A percentile compares a stretch with the other conserved stretches of the same genome.
phyloP scores from a whole-genome alignment of 345 rosid species.

The Brassica rapa region DNA sequence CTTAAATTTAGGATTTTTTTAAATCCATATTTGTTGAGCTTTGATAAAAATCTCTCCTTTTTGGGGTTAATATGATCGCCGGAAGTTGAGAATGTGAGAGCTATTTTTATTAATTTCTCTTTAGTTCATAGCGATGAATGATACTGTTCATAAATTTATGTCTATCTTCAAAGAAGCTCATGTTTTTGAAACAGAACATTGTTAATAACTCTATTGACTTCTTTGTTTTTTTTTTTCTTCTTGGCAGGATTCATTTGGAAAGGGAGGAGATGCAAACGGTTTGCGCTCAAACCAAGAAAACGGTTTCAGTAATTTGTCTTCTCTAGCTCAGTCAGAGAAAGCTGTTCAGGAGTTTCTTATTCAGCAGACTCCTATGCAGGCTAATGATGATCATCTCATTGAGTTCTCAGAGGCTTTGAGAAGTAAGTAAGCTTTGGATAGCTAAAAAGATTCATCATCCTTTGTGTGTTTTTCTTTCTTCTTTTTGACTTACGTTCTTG shows the following conservation, averaged over 20 bases:
- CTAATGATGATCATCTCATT: constrained; percentile 80
- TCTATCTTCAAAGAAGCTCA: background rate
- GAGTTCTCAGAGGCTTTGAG: constrained; percentile 96
- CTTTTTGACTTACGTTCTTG: constrained; percentile 7
- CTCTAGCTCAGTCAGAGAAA: constrained; percentile 73
- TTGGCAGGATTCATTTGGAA: constrained; percentile 49
- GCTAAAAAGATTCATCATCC: background rate
- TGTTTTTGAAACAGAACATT: background rate
- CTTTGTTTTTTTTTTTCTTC: constrained; percentile 1
- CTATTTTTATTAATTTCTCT: background rate
- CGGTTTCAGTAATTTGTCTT: constrained; percentile 49
- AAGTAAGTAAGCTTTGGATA: constrained; percentile 54
- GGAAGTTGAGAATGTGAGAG: background rate
- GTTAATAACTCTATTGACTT: background rate
- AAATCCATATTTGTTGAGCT: background rate
- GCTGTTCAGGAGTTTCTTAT: constrained; percentile 81
- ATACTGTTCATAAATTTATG: background rate
- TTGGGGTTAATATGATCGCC: constrained; percentile 26
- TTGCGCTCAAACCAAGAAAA: constrained; percentile 52
- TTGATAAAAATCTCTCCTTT: background rate
- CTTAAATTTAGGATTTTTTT: constrained; percentile 22
- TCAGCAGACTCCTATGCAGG: constrained; percentile 73
- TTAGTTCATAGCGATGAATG: constrained; percentile 1
- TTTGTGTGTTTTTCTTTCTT: background rate
- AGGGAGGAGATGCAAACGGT: constrained; percentile 52